Base-by-base conservation (phyloP, 257 asterid species). In the Jacaranda mimosifolia region DNA sequence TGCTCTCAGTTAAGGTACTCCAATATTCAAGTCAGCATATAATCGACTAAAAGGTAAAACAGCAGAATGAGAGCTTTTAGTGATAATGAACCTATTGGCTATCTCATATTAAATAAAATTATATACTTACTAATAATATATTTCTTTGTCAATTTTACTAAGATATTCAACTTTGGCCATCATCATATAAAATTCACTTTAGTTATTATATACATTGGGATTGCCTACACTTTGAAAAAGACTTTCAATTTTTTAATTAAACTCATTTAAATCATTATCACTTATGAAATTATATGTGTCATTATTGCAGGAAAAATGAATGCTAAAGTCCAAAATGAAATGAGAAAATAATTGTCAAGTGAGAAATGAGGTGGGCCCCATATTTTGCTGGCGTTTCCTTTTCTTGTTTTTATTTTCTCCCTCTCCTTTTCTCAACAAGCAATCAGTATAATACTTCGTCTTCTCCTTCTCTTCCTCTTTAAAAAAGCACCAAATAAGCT, bases 281-380 rank as follows among this genome's bases (percentile, higher is more conserved):
- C 9, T 42, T 42, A 42, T 42, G 7, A 42, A 42, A 42, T 42
- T 42, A 42, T 42, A 42, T 5, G 46, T 42, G 46, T 42, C 46
- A 42, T 65, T 74, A 63, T 48, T 75, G 40, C 55, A 64, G 6
- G 78, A 77, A 40, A 70, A 69, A 68, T 72, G 52, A 75, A 35
- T 55, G 84, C 87, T 75, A 85, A 38, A 69, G 65, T 79, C 87
- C 84, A 84, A 85, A 82, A 74, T 64, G 65, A 32, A 73, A 36
- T 19, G 64, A 49, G 46, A 56, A 84, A 76, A 68, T 52, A 68
- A 74, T 78, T 45, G 81, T 74, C 21, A 35, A 70, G 12, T 18
- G 69, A 78, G 60, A 77, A 74, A 56, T 70, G 63, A n/a, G 46
- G 81, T 14, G 83, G 89, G 56, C 78, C 89, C 84, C 6, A 39